Evolutionary conservation across 2,329 filamentous ascomycete species (phyloP).

Genomic region (Fusarium sp.): DNA sequence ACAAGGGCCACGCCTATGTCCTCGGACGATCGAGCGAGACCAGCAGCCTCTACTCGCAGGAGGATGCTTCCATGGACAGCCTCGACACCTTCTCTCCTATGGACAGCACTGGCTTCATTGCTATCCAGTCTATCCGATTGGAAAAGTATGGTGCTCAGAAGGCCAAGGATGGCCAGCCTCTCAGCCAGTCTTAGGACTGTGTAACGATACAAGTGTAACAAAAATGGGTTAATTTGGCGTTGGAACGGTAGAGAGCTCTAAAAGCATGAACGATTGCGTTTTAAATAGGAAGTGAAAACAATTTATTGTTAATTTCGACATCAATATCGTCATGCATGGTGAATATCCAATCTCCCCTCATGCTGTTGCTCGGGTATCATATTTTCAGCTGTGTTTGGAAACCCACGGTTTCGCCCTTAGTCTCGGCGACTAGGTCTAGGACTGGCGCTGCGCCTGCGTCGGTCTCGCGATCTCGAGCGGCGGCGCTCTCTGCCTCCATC

Average conservation of each 20-base stretch:
- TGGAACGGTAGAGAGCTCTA: slow-evolving; percentile 6
- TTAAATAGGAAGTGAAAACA: not conserved
- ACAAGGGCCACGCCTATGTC: slow-evolving; percentile 64
- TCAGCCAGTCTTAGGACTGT: slow-evolving; percentile 26
- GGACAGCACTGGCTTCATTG: slow-evolving; percentile 75
- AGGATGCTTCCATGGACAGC: slow-evolving; percentile 62
- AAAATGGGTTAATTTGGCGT: slow-evolving; percentile 29
- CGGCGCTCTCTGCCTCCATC: slow-evolving; percentile 40
- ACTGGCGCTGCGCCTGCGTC: slow-evolving; percentile 31
- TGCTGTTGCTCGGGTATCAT: slow-evolving; percentile 25
- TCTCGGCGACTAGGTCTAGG: slow-evolving; percentile 27
- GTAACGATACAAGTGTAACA: slow-evolving; percentile 15
- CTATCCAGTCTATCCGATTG: slow-evolving; percentile 50
- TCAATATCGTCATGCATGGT: not conserved
- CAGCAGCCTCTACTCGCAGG: slow-evolving; percentile 63
- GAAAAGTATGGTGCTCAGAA: slow-evolving; percentile 58
- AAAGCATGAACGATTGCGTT: slow-evolving; percentile 9
- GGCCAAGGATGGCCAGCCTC: slow-evolving; percentile 50
- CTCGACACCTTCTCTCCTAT: slow-evolving; percentile 73
- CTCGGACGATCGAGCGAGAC: slow-evolving; percentile 58
- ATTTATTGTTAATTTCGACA: slow-evolving; percentile 15
- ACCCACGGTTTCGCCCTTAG: not conserved
- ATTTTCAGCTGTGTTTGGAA: not conserved
- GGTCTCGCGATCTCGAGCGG: slow-evolving; percentile 38
- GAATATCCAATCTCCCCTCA: not conserved